Base-by-base conservation (phyloP, 2,329 filamentous ascomycete species). In the Albifimbria verrucaria region DNA sequence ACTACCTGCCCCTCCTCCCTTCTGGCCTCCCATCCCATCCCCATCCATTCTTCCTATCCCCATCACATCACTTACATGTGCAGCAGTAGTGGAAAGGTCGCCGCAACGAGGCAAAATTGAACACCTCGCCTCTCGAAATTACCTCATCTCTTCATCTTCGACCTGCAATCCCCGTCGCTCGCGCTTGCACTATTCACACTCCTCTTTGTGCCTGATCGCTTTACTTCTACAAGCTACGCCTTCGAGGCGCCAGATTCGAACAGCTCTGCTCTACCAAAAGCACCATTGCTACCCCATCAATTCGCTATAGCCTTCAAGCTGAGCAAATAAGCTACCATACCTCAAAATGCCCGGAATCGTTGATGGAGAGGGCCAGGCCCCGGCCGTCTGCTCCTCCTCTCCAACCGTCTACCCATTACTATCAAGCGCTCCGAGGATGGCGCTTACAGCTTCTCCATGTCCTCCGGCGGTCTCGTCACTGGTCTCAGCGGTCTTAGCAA, bases 341-440 rank as follows among this genome's bases (percentile, higher is more conserved):
- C 28, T 49, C 58, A 69, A 50, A 50, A 74, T 76, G 72, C 68
- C 73, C 28, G 65, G 62, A 49, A 63, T 65, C 56, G 66, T 68
- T 49, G 66, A 72, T 54, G 62, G 68, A 54, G 63, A 64, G 48
- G 66, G 60, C 53, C 60, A 63, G 43, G 65, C 67, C 46, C 71
- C 7, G 77, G 78, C 57, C 76, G 83, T 58, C 80, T 97, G 50
- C 82, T 97, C 49, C 86, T 97, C 47, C 87, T 97, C 62, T 97
- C 93, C 32, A 99, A 99, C 70, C 90, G 94, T 51, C 81, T 97
- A 42, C 93, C 94, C 54, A 95, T 97, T 71, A 97, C 93, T 59
- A 96, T 97, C 76, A 97, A 97, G 77, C 88, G 90, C 61, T 88
- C 88, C 50, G 90, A 94, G 50, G 90, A 96, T 78, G 92, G 91